phyloP scores from a whole-genome alignment of 441 rosid species.

The Gossypium davidsonii region DNA sequence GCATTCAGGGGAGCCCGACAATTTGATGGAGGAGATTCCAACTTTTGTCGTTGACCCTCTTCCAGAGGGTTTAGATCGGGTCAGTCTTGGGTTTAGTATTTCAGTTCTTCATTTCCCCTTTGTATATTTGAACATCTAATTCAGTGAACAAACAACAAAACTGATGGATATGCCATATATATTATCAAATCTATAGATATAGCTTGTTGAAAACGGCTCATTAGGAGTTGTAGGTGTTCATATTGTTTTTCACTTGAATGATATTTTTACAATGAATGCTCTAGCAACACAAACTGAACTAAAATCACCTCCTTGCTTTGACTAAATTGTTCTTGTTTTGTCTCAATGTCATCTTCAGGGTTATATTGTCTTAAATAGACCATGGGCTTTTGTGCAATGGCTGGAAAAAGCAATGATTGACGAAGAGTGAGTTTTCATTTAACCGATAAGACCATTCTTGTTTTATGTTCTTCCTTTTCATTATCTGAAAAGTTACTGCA shows the following conservation, averaged over 20 bases:
- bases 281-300: not conserved
- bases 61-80: constrained; percentile 70
- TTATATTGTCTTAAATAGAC: constrained; percentile 66
- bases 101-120: constrained; percentile 4
- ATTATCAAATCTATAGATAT: not conserved
- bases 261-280: not conserved
- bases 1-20: constrained; percentile 70
- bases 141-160: not conserved
- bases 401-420: constrained; percentile 58
- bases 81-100: constrained; percentile 20
- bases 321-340: not conserved
- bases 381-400: constrained; percentile 90
- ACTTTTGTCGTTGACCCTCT: constrained; percentile 72
- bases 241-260: not conserved
- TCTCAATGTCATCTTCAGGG: constrained; percentile 38
- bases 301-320: not conserved
- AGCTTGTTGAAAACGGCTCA: not conserved
- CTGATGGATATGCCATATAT: not conserved
- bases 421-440: constrained; percentile 18
- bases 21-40: constrained; percentile 69
- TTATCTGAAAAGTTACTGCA: constrained; percentile 20
- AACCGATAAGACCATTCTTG: not conserved
- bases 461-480: not conserved
- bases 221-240: not conserved
- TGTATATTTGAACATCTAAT: not conserved